phyloP scores from a whole-genome alignment of 352 stramenopile species.

The Pythium aphanidermatum region DNA sequence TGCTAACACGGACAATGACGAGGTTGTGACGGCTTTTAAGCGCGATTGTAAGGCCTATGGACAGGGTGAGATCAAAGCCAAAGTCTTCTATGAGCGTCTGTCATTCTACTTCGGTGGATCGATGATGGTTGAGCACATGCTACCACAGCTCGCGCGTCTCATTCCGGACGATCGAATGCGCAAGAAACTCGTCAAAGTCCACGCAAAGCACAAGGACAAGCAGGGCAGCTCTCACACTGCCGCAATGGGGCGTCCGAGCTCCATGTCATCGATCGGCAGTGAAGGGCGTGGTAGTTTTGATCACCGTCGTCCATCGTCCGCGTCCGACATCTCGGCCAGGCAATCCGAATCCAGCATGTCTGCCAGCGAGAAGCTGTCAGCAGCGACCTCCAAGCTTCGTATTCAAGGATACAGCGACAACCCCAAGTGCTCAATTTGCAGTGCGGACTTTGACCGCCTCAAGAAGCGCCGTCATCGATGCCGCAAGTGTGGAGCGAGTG shows the following conservation, averaged over 20 bases:
- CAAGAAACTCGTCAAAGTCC: slow-evolving; percentile 60
- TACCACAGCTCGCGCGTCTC: slow-evolving; percentile 66
- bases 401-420: slow-evolving; percentile 48
- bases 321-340: slow-evolving; percentile 14
- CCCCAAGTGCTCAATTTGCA: slow-evolving; percentile 71
- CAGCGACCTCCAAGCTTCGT: slow-evolving; percentile 21
- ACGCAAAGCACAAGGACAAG: slow-evolving; percentile 28
- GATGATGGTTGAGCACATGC: slow-evolving; percentile 77
- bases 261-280: slow-evolving; percentile 8
- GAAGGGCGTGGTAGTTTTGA: slow-evolving; percentile 2
- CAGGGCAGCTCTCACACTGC: neutral
- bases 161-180: slow-evolving; percentile 76
- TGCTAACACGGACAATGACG: slow-evolving; percentile 65
- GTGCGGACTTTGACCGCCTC: slow-evolving; percentile 62
- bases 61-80: slow-evolving; percentile 50
- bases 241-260: slow-evolving; percentile 6
- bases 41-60: slow-evolving; percentile 73
- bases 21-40: slow-evolving; percentile 70
- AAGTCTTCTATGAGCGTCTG: slow-evolving; percentile 56
- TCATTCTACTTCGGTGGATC: slow-evolving; percentile 57
- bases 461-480: slow-evolving; percentile 66
- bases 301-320: slow-evolving; percentile 28
- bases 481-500: slow-evolving; percentile 62
- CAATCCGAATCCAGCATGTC: slow-evolving; percentile 7
- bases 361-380: slow-evolving; percentile 6